Evolutionary conservation across 176 grass and related monocot species (phyloP).

Genomic region (Cymbopogon citratus): DNA sequence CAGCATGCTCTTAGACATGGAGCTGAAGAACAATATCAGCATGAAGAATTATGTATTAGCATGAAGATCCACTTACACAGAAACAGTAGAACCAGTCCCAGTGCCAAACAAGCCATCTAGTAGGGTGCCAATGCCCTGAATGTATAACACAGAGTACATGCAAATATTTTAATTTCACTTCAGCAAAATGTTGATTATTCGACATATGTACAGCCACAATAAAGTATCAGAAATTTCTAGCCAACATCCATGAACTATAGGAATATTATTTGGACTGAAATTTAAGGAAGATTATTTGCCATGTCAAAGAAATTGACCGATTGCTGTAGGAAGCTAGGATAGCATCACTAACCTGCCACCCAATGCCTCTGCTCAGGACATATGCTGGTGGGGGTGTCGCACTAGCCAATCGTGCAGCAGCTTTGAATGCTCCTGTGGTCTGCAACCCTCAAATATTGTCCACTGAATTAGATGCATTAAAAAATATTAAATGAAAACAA

Average conservation of each 20-base stretch:
- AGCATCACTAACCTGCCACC: conserved; percentile 62
- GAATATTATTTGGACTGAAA: not conserved
- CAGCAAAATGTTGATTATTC: not conserved
- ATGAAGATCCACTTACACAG: conserved; percentile 56
- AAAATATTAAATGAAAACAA: not conserved
- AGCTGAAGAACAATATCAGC: not conserved
- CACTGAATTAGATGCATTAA: conserved; percentile 6
- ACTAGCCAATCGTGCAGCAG: conserved; percentile 86
- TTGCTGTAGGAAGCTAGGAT: not conserved
- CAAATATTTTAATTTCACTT: not conserved
- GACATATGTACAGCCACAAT: not conserved
- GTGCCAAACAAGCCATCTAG: conserved; percentile 85
- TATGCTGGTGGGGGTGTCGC: conserved; percentile 94
- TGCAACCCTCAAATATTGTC: conserved; percentile 33
- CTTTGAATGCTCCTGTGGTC: conserved; percentile 90
- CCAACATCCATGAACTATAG: not conserved
- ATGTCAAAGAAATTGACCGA: not conserved
- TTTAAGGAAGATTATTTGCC: not conserved
- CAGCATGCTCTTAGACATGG: not conserved
- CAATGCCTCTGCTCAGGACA: conserved; percentile 90
- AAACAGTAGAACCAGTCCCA: conserved; percentile 87
- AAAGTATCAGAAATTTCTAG: not conserved
- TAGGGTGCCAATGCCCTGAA: conserved; percentile 85
- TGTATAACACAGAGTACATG: not conserved
- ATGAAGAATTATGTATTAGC: not conserved